Base-by-base conservation (phyloP, 225 moss, liverwort and hornwort genomes). In the Anthoceros angustus region DNA sequence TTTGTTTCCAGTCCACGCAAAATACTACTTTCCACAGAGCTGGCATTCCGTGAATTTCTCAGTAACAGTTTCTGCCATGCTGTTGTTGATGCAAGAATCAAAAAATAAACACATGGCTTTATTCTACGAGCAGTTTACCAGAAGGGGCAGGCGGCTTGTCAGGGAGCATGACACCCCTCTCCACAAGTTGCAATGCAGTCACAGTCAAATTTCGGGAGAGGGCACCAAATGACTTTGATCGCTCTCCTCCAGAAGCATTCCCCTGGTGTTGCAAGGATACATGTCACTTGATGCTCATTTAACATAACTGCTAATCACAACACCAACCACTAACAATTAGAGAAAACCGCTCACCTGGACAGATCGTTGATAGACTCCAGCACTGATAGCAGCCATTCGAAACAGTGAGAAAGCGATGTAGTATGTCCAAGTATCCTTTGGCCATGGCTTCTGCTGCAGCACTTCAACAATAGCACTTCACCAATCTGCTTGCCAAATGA, bases 361-460 rank as follows among this genome's bases (percentile, higher is more conserved):
- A 86, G 92, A 80, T 55, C 98, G 89, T 75, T 83, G 75, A 71
- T 92, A 83, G 48, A 98, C 87, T 76, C 98, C 98, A 62, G 86
- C 74, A 79, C 77, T 87, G 42, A 98, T 98, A 64, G 92, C 89
- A 70, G 78, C 78, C 63, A 75, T 74, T 43, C 98, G 98, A 71
- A 92, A 98, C 41, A 98, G 79, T 73, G 98, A 79, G 71, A 98
- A 78, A 43, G 86, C 85, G 38, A 78, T 80, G 68, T 98, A 98
- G 63, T 92, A 98, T 71, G 82, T 92, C 92, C 92, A 98, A 0
- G 87, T 81, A 15, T 77, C 72, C 39, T 70, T 76, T 72, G 98
- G 98, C 98, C 98, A 98, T 43, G 86, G 85, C 65, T 89, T 77
- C 63, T 75, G 82, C 98, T 98, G 85, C 74, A 81, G 41, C 75